Conservation (phyloP, 2,329 filamentous ascomycete species). For the Scleromitrula shiraiana region DNA sequence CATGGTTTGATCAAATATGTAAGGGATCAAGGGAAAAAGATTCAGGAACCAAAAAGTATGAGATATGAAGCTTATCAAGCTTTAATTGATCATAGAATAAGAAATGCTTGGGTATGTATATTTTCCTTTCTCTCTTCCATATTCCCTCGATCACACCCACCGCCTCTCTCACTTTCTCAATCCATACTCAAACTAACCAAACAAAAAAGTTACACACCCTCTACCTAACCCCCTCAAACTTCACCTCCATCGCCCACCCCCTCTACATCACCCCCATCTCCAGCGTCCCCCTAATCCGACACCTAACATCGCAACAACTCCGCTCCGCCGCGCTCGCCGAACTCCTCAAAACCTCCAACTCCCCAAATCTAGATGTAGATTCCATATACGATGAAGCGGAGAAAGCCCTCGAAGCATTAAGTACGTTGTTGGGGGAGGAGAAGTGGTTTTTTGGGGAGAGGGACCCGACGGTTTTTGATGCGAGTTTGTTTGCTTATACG, state of each 20-base stretch:
- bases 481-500: conserved; percentile 82
- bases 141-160: background rate
- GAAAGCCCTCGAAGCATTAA: conserved; percentile 55
- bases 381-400: conserved; percentile 52
- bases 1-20: conserved; percentile 64
- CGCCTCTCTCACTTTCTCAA: background rate
- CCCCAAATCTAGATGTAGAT: conserved; percentile 47
- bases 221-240: conserved; percentile 67
- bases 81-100: conserved; percentile 68
- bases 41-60: conserved; percentile 41
- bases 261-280: conserved; percentile 67
- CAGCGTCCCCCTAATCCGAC: conserved; percentile 52
- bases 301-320: conserved; percentile 57
- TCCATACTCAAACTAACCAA: background rate
- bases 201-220: conserved; percentile 62
- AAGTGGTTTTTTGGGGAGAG: conserved; percentile 50
- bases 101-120: conserved; percentile 69
- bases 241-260: conserved; percentile 51
- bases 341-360: conserved; percentile 58
- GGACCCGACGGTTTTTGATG: conserved; percentile 71
- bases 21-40: conserved; percentile 39
- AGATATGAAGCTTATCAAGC: conserved; percentile 65
- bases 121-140: background rate
- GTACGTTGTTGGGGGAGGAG: conserved; percentile 47
- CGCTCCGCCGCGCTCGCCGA: conserved; percentile 66